Evolutionary conservation across 495 filamentous ascomycete species (phyloP).

Genomic region (Hypoxylon intermedium): DNA sequence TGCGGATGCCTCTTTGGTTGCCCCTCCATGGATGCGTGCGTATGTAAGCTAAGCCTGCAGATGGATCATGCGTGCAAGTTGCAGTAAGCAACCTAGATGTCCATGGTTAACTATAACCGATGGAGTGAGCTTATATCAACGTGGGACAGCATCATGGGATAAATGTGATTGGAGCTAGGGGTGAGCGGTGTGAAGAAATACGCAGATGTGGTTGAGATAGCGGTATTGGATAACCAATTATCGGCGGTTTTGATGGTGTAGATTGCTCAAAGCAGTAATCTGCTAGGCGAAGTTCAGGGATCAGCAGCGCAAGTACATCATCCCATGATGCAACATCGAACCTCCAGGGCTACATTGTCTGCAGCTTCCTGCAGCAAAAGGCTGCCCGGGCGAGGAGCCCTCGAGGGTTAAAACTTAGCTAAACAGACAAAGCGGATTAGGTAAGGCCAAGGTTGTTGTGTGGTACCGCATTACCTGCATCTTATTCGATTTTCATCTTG

Average conservation of each 20-base stretch:
- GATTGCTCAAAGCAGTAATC: constrained; percentile 30
- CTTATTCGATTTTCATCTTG: constrained; percentile 1
- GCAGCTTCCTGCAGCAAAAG: constrained; percentile 29
- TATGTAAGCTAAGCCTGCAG: constrained; percentile 10
- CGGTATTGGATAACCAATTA: constrained; percentile 28
- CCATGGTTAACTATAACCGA: neutral
- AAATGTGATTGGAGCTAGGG: constrained; percentile 13
- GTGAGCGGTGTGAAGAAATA: constrained; percentile 29
- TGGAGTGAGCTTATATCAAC: constrained; percentile 21
- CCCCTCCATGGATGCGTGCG: constrained; percentile 5
- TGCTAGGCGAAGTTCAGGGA: constrained; percentile 26
- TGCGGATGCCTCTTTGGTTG: constrained; percentile 11
- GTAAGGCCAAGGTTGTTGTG: constrained; percentile 6
- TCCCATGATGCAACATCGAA: constrained; percentile 15
- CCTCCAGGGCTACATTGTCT: no score
- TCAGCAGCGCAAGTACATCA: constrained; percentile 6
- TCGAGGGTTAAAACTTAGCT: no score
- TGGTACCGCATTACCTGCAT: constrained; percentile 12
- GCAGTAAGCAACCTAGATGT: constrained; percentile 15
- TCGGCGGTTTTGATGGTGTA: constrained; percentile 13
- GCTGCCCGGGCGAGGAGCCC: no score
- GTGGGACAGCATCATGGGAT: constrained; percentile 9
- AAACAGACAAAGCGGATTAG: neutral
- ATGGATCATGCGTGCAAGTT: constrained; percentile 24
- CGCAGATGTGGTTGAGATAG: neutral